Evolutionary conservation across 2,329 filamentous ascomycete genomes (phyloP).

Genomic region (Zopfia rhizophila): DNA sequence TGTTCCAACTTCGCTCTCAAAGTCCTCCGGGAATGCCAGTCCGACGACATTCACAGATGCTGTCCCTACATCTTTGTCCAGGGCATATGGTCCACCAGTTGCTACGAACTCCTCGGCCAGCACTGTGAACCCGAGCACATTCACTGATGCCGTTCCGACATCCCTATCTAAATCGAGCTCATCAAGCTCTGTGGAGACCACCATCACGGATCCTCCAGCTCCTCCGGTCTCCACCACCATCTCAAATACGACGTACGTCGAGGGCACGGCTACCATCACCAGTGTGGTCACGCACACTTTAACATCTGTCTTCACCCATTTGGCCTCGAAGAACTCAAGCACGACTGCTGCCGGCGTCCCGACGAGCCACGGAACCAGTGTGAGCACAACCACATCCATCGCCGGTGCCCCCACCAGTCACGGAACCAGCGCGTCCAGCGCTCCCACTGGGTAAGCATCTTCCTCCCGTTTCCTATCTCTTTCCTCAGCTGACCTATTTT

Average conservation of each 20-base stretch:
- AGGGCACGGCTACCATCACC: not conserved
- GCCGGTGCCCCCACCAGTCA: constrained; percentile 28
- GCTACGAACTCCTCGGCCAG: no score
- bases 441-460: constrained; percentile 11
- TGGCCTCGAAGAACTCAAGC: not conserved
- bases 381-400: not conserved
- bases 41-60: no score
- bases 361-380: constrained; percentile 31
- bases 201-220: no score
- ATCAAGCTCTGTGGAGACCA: not conserved
- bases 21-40: not conserved
- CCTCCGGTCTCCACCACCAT: constrained; percentile 1
- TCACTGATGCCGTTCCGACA: constrained; percentile 9
- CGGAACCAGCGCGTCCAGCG: constrained; percentile 22
- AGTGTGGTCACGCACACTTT: constrained; percentile 5
- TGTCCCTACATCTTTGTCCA: constrained; percentile 3
- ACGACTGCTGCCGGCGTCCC: constrained; percentile 13
- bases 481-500: constrained; percentile 15
- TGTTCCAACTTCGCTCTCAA: constrained; percentile 2
- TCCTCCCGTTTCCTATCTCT: not conserved
- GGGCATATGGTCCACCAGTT: no score
- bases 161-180: not conserved
- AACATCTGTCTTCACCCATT: constrained; percentile 4
- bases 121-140: no score
- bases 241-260: not conserved